Base-by-base conservation (phyloP, 768 basidiomycete genomes). In the Tricholoma sp. region DNA sequence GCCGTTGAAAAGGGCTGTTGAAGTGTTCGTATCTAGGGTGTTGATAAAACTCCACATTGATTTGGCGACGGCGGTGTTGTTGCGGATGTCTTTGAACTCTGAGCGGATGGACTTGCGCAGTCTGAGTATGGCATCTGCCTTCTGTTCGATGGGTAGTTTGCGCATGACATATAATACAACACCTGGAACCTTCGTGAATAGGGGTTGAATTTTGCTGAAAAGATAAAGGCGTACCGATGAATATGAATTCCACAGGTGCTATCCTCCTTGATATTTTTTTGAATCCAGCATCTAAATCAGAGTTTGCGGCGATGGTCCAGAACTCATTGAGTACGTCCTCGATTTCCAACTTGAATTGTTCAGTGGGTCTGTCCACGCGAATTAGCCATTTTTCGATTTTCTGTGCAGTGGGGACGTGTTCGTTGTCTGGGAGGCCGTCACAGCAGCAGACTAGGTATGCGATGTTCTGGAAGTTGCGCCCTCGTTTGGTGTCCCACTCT, bases 181-280 rank as follows among this genome's bases (percentile, higher is more conserved):
- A 55, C 89, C 91, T 92, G 4, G 54, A 13, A 32, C 2, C 42
- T 47, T 18, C 44, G 42, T 18, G 50, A 45, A 44, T 39, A 6
- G 49, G 7, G 4, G 17, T 31, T 49, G 31, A 7, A 39, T 6
- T 34, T 17, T n/a, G 1, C 28, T 44, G 37, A 15, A 29, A 28
- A 18, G 5, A 41, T 4, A 39, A 13, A n/a, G 10, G 70, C 77
- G 58, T 64, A 91, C 91, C 89, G 39, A 91, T 84, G 68, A 88
- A 92, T 31, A 91, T 82, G 65, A 93, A 89, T 64, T 91, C 87
- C 7, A 86, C 82, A 1, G 88, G 88, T 1, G 88, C 83, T 39
- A 91, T 77, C 28, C 83, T 77, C 57, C 82, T 79, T 55, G 73
- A 71, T 15, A 88, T 77, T 24, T 75, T 70, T 15, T 59, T 71